Evolutionary conservation across 345 rosid species (phyloP).

Genomic region (Arabidopsis suecica): DNA sequence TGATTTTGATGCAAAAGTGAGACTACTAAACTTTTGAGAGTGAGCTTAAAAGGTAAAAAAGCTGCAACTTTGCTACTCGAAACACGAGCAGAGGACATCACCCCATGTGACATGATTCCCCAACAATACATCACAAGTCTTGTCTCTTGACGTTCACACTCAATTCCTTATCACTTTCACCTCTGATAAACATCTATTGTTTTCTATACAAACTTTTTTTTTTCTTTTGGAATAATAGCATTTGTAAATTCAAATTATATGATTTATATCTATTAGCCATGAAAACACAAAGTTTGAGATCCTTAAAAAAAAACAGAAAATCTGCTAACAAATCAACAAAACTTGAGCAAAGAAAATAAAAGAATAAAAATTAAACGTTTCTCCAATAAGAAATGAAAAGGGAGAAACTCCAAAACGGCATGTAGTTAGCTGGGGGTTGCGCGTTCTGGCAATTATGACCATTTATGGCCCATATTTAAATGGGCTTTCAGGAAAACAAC

Average conservation of each 20-base stretch:
- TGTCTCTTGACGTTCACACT: slow-evolving; percentile 36
- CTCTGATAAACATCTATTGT: slow-evolving; percentile 1
- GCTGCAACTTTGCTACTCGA: slow-evolving; percentile 44
- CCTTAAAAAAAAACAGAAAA: not conserved
- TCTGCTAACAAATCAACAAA: not conserved
- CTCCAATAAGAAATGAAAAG: not conserved
- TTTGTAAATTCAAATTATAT: not conserved
- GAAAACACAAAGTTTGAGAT: too few relatives aligned
- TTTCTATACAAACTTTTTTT: not conserved
- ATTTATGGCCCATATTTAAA: not conserved
- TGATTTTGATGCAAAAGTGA: slow-evolving; percentile 45
- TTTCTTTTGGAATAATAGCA: not conserved
- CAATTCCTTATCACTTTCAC: slow-evolving; percentile 26
- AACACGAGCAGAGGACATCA: slow-evolving; percentile 42
- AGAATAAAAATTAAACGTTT: not conserved
- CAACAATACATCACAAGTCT: slow-evolving; percentile 39
- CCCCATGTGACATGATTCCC: slow-evolving; percentile 50
- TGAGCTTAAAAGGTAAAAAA: slow-evolving; percentile 23
- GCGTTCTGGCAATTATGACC: not conserved
- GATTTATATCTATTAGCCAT: too few relatives aligned
- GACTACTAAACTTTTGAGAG: slow-evolving; percentile 16
- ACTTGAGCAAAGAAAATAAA: not conserved
- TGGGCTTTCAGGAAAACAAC: not conserved
- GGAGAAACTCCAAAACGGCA: slow-evolving; percentile 7
- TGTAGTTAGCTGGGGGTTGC: slow-evolving; percentile 9